Evolutionary conservation across 371 early-diverging fungal genomes (phyloP).

Genomic region (Mortierella sp.): DNA sequence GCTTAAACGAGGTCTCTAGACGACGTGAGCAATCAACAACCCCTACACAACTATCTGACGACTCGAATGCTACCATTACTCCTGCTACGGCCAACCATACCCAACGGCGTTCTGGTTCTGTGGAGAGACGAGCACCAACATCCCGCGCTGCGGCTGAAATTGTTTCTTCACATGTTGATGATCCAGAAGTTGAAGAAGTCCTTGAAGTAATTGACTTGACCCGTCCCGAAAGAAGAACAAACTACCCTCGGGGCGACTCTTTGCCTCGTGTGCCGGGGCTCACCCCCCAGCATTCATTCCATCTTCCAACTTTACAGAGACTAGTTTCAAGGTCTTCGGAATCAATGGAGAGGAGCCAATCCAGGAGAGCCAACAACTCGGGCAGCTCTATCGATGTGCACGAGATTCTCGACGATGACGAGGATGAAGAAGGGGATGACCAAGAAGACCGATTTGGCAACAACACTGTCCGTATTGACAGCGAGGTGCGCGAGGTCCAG

Average conservation of each 20-base stretch:
- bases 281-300: conserved; percentile 22
- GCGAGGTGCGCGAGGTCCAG: conserved; percentile 36
- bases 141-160: neutral
- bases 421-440: conserved; percentile 22
- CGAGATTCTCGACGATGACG: conserved; percentile 36
- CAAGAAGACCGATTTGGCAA: conserved; percentile 33
- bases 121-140: neutral
- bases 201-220: conserved; percentile 46
- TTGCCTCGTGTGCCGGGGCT: conserved; percentile 38
- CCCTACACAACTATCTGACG: conserved; percentile 10
- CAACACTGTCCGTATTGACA: conserved; percentile 41
- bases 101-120: neutral
- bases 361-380: conserved; percentile 6
- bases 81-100: conserved; percentile 6
- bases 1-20: neutral
- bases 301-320: conserved; percentile 34
- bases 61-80: conserved; percentile 23
- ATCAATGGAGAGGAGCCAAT: conserved; percentile 32
- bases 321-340: conserved; percentile 42
- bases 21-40: conserved; percentile 14
- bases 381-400: conserved; percentile 25
- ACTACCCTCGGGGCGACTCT: conserved; percentile 31
- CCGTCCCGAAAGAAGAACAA: conserved; percentile 21
- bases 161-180: neutral
- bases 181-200: conserved; percentile 33